phyloP scores from a whole-genome alignment of 345 rosid genomes.

The Ailanthus altissimus region DNA sequence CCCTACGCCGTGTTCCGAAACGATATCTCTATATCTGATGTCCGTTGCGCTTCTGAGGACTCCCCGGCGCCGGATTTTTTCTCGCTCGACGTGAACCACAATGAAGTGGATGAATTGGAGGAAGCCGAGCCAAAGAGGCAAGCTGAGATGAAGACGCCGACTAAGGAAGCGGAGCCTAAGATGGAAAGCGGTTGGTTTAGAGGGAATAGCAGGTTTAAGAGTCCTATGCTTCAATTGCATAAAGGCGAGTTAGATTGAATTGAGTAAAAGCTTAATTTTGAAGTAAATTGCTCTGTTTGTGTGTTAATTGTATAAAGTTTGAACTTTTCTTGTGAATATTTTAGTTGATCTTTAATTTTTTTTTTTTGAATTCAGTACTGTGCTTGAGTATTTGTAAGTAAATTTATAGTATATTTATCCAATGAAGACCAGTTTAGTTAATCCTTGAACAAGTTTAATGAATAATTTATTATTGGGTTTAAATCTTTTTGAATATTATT shows the following conservation, averaged over 20 bases:
- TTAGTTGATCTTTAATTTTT: background rate
- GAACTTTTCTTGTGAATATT: background rate
- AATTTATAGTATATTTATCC: background rate
- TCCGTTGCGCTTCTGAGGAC: conserved; percentile 28
- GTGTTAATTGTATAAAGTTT: background rate
- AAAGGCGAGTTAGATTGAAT: conserved; percentile 49
- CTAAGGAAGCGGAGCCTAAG: conserved; percentile 28
- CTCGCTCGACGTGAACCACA: conserved; percentile 54
- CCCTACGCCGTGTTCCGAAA: conserved; percentile 71
- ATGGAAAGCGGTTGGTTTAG: conserved; percentile 76
- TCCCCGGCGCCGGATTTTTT: conserved; percentile 61
- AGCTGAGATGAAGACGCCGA: conserved; percentile 31
- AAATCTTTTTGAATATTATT: background rate
- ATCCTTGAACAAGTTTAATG: background rate
- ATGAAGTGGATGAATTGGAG: conserved; percentile 24
- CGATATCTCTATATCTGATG: conserved; percentile 56
- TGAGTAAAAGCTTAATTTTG: background rate
- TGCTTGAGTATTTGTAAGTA: background rate
- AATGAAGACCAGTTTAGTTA: background rate
- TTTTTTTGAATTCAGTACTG: background rate
- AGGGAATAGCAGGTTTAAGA: conserved; percentile 61
- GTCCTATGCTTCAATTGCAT: conserved; percentile 93
- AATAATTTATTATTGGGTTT: background rate
- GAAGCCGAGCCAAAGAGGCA: conserved; percentile 39
- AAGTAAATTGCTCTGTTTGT: background rate